Conservation (phyloP, 495 filamentous ascomycete species). For the Oleoguttula mirabilis region DNA sequence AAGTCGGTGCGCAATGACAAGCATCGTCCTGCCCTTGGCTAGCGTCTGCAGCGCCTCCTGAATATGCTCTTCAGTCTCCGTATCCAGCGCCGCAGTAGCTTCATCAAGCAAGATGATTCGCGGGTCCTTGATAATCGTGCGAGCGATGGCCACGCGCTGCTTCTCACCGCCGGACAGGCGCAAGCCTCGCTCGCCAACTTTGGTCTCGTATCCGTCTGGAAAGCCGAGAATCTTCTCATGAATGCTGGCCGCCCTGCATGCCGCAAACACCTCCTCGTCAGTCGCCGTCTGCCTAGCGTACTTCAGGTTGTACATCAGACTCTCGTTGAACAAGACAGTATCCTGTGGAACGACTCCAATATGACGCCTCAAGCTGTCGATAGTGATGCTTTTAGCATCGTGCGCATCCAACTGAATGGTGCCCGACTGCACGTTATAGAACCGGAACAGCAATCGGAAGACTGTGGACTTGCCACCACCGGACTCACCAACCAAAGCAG, state of each 20-base stretch:
- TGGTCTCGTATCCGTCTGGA: conserved; percentile 83
- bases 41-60: conserved; percentile 73
- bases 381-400: conserved; percentile 74
- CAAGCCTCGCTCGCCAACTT: conserved; percentile 88
- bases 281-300: conserved; percentile 82
- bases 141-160: conserved; percentile 91
- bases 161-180: conserved; percentile 92
- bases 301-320: conserved; percentile 90
- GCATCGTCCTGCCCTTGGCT: conserved; percentile 70
- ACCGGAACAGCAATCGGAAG: conserved; percentile 91
- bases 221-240: conserved; percentile 92
- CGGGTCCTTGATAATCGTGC: conserved; percentile 91
- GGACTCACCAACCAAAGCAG: conserved; percentile 88
- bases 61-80: conserved; percentile 92
- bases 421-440: conserved; percentile 72
- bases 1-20: conserved; percentile 76
- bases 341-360: conserved; percentile 97
- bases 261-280: conserved; percentile 79
- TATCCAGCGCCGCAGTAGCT: conserved; percentile 89
- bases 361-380: conserved; percentile 78
- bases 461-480: conserved; percentile 95
- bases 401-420: conserved; percentile 72
- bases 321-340: conserved; percentile 92
- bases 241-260: conserved; percentile 83
- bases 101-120: conserved; percentile 94